A percentile compares a stretch with the other conserved stretches of the same genome.
Evolutionary conservation across 768 basidiomycete species (phyloP).

Genomic region (Tephrocybe rancida): DNA sequence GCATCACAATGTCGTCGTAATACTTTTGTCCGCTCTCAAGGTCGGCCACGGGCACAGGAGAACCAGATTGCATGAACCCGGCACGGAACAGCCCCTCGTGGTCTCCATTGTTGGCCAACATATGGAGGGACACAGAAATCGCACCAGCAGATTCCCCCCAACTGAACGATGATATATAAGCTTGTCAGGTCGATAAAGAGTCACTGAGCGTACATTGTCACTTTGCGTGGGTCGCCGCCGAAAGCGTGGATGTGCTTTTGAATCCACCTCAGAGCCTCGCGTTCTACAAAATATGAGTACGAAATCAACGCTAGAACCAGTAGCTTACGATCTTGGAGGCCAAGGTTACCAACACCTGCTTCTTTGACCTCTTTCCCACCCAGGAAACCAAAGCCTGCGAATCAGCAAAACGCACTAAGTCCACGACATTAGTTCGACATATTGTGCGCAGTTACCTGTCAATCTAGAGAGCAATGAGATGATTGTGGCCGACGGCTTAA

Average conservation of each 20-base stretch:
- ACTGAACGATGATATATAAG: constrained; percentile 16
- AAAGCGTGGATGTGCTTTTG: constrained; percentile 65
- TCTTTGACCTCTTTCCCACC: constrained; percentile 52
- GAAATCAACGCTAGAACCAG: not conserved
- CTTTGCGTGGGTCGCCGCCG: constrained; percentile 65
- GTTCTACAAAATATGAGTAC: constrained; percentile 41
- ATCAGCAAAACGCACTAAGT: no score
- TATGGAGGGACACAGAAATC: constrained; percentile 52
- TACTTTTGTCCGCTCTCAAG: constrained; percentile 45
- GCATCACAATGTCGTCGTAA: constrained; percentile 44
- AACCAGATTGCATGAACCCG: constrained; percentile 53
- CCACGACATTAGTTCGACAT: not conserved
- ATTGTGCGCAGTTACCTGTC: not conserved
- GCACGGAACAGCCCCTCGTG: constrained; percentile 48
- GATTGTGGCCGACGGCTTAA: not conserved
- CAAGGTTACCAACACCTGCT: constrained; percentile 61
- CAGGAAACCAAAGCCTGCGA: constrained; percentile 50
- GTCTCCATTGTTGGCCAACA: constrained; percentile 49
- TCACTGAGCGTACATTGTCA: constrained; percentile 47
- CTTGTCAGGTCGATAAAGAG: not conserved
- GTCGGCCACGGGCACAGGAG: constrained; percentile 45
- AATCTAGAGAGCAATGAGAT: not conserved
- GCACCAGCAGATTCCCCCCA: constrained; percentile 54
- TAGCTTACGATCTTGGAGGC: constrained; percentile 62
- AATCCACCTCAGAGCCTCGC: constrained; percentile 64